Percentiles rank a stretch among this genome's conserved stretches.
Evolutionary conservation across 257 asterid genomes (phyloP).

Genomic region (Scutellaria barbata): DNA sequence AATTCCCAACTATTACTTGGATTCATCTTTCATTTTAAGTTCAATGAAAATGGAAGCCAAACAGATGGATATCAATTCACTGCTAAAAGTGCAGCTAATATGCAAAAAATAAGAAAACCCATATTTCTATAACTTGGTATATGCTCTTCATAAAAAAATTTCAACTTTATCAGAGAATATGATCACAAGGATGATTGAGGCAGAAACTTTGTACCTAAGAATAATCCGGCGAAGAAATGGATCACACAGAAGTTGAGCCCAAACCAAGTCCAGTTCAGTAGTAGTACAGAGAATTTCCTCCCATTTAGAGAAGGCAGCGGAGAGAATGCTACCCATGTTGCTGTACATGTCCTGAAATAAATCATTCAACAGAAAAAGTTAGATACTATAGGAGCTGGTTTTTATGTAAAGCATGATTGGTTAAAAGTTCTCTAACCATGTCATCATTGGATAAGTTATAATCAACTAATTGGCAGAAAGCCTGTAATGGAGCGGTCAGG

Average conservation of each 20-base stretch:
- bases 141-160: not conserved
- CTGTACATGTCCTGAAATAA: conserved; percentile 60
- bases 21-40: not conserved
- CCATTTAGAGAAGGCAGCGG: conserved; percentile 86
- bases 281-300: conserved; percentile 88
- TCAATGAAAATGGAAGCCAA: not conserved
- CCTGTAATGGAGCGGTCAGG: conserved; percentile 88
- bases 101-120: conserved; percentile 1
- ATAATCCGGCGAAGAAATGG: conserved; percentile 86
- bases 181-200: conserved; percentile 23
- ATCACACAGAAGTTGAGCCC: conserved; percentile 92
- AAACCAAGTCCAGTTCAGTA: conserved; percentile 73
- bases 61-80: not conserved
- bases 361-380: conserved; percentile 32
- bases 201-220: conserved; percentile 63
- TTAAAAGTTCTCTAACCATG: conserved; percentile 52
- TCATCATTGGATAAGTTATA: conserved; percentile 53
- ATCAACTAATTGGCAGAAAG: conserved; percentile 86
- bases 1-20: conserved; percentile 3
- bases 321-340: conserved; percentile 61
- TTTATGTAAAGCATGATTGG: conserved; percentile 22
- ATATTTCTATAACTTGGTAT: conserved; percentile 1
- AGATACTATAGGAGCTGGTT: conserved; percentile 23
- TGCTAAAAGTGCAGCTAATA: not conserved
- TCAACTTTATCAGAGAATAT: not conserved